phyloP scores from a whole-genome alignment of 2,329 filamentous ascomycete genomes.

The Helotiales sp. region DNA sequence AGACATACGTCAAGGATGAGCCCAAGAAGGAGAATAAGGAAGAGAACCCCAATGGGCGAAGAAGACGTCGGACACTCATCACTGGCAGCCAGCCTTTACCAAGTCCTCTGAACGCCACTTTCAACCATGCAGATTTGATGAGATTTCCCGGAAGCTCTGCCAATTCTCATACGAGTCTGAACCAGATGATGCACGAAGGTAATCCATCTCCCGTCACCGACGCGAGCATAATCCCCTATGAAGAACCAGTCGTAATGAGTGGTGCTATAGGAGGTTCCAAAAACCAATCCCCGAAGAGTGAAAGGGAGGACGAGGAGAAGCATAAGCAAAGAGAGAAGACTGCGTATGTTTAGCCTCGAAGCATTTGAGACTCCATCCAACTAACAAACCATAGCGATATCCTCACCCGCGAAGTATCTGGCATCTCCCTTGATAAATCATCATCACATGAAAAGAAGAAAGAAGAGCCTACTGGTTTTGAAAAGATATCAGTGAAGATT shows the following conservation, averaged over 20 bases:
- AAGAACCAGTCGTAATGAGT: slow-evolving; percentile 57
- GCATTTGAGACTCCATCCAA: background rate
- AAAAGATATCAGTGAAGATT: slow-evolving; percentile 93
- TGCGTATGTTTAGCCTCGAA: slow-evolving; percentile 67
- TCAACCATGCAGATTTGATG: slow-evolving; percentile 76
- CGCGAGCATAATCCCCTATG: slow-evolving; percentile 40
- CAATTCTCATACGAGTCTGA: slow-evolving; percentile 75
- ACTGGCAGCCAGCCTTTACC: slow-evolving; percentile 96
- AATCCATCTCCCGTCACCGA: slow-evolving; percentile 51
- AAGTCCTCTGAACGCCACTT: slow-evolving; percentile 90
- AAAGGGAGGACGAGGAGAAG: slow-evolving; percentile 59
- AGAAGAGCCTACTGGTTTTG: slow-evolving; percentile 53
- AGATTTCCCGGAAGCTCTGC: slow-evolving; percentile 61
- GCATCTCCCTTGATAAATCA: slow-evolving; percentile 87
- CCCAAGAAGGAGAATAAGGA: slow-evolving; percentile 72
- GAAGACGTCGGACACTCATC: slow-evolving; percentile 89
- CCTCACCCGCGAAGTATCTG: slow-evolving; percentile 89
- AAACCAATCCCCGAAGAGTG: slow-evolving; percentile 55
- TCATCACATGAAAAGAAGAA: slow-evolving; percentile 60
- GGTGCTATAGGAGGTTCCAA: slow-evolving; percentile 53
- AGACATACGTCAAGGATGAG: slow-evolving; percentile 90
- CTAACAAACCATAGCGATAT: slow-evolving; percentile 66
- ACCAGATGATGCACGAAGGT: slow-evolving; percentile 84
- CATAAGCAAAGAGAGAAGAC: slow-evolving; percentile 91
- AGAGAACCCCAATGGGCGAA: slow-evolving; percentile 87